Base-by-base conservation (phyloP, 805 yeast species). In the Candida sphagnicola region DNA sequence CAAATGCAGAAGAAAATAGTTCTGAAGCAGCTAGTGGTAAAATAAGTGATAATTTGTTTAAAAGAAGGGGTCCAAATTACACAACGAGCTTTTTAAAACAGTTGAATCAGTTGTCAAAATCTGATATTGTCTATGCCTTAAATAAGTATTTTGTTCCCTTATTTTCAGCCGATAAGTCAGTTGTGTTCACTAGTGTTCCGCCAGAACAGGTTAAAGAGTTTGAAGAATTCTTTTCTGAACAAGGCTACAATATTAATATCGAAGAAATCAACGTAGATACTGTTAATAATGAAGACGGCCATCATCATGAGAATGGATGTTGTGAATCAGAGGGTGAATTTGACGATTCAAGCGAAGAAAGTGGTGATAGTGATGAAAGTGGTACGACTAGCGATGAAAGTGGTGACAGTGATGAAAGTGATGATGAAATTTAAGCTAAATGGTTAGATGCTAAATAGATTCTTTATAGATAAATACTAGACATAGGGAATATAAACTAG, bases 161-260 rank as follows among this genome's bases (percentile, higher is more conserved):
- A 39, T 91, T 91, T 57, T 70, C 78, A 28, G 48, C 79, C 8
- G 53, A 64, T 0, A 59, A 59, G 1, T 79, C 93, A 10, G 62
- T 74, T 16, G 70, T 86, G 8, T 89, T 88, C 51, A 65, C 81
- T 3, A 78, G 88, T 50, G 75, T 90, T 39, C 89, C 93, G 48
- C 84, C 91, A 2, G 64, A 80, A 2, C 82, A 80, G 45, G 55
- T 64, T 3, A 76, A 67, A 0, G 61, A 59, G 4, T 61, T 85
- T 38, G 58, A 61, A 31, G 59, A 56, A 13, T 77, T 69, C 39
- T 75, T 90, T 39, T 51, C 49, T 8, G 50, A 50, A 1, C 59
- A 65, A 35, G 95, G 95, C 0, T 91, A 83, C 54, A 59, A 64
- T 0, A 83, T 84, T 18, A 54, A 57, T 4, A 62, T 80, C 19